Percentiles rank a stretch among this genome's conserved stretches.
Evolutionary conservation across 768 basidiomycete genomes (phyloP).

Genomic region (Rhodocollybia butyracea): DNA sequence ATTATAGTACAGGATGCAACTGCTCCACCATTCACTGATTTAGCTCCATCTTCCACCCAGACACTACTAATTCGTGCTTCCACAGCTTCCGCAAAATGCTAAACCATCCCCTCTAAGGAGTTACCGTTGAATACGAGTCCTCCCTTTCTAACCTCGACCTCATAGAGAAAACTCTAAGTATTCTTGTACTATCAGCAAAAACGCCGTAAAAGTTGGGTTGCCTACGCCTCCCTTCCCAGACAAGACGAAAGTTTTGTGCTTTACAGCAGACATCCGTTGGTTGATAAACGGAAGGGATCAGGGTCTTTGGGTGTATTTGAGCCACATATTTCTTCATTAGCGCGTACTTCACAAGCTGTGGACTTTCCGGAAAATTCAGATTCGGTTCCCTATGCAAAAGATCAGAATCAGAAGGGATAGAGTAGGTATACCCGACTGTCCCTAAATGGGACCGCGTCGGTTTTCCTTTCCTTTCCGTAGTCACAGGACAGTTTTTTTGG

Average conservation of each 20-base stretch:
- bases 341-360: slow-evolving; percentile 90
- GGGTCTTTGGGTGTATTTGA: slow-evolving; percentile 79
- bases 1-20: too few relatives aligned
- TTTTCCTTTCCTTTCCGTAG: too few relatives aligned
- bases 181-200: too few relatives aligned
- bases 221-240: slow-evolving; percentile 99
- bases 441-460: slow-evolving; percentile 66
- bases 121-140: too few relatives aligned
- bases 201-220: slow-evolving; percentile 97
- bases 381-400: slow-evolving; percentile 73
- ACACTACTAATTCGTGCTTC: too few relatives aligned
- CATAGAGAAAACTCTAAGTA: too few relatives aligned
- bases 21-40: neutral
- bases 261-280: slow-evolving; percentile 80
- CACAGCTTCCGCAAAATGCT: too few relatives aligned
- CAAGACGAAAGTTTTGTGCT: slow-evolving; percentile 88
- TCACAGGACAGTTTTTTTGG: too few relatives aligned
- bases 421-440: slow-evolving; percentile 77
- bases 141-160: too few relatives aligned
- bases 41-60: neutral
- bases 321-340: slow-evolving; percentile 89
- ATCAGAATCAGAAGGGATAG: neutral
- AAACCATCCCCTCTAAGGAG: too few relatives aligned
- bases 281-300: slow-evolving; percentile 89
- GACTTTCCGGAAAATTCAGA: slow-evolving; percentile 93